Evolutionary conservation across 2,329 filamentous ascomycete species (phyloP).

Genomic region (Xylaria polymorpha): DNA sequence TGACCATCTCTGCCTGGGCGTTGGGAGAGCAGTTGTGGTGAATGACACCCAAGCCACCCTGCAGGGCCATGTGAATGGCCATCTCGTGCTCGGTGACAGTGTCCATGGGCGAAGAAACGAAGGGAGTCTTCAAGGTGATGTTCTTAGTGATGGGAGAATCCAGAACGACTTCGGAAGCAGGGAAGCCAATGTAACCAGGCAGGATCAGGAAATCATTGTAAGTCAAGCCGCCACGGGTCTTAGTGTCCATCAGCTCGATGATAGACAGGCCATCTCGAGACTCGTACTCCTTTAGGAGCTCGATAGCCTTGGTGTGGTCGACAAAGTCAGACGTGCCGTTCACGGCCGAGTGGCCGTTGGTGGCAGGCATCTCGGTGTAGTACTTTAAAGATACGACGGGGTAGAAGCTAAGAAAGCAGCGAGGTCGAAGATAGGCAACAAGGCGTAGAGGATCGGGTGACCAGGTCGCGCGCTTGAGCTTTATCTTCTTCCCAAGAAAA

Average conservation of each 20-base stretch:
- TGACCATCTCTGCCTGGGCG: constrained; percentile 97
- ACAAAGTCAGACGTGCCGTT: constrained; percentile 69
- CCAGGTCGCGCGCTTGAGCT: constrained; percentile 53
- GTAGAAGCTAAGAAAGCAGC: constrained; percentile 43
- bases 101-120: constrained; percentile 99
- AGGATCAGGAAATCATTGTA: constrained; percentile 99
- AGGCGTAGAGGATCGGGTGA: constrained; percentile 44
- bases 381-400: constrained; percentile 47
- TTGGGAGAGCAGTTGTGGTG: constrained; percentile 99
- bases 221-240: constrained; percentile 90
- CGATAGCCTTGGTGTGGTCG: constrained; percentile 80
- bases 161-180: constrained; percentile 86
- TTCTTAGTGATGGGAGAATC: constrained; percentile 95
- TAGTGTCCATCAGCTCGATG: constrained; percentile 87
- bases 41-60: constrained; percentile 91
- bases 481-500: constrained; percentile 66
- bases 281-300: constrained; percentile 84
- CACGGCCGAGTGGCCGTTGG: constrained; percentile 71
- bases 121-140: constrained; percentile 94
- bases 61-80: constrained; percentile 96
- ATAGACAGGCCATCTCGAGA: constrained; percentile 87
- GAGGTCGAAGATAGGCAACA: constrained; percentile 59
- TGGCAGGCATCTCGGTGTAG: constrained; percentile 72
- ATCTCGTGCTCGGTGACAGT: constrained; percentile 99
- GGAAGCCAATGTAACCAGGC: constrained; percentile 97